Percentiles rank a stretch among this genome's conserved stretches.
These are phyloP conservation scores for Hondaea fermentalgiana DNA, from an alignment of 108 stramenopile species.

Conservation along the genomic window DNA sequence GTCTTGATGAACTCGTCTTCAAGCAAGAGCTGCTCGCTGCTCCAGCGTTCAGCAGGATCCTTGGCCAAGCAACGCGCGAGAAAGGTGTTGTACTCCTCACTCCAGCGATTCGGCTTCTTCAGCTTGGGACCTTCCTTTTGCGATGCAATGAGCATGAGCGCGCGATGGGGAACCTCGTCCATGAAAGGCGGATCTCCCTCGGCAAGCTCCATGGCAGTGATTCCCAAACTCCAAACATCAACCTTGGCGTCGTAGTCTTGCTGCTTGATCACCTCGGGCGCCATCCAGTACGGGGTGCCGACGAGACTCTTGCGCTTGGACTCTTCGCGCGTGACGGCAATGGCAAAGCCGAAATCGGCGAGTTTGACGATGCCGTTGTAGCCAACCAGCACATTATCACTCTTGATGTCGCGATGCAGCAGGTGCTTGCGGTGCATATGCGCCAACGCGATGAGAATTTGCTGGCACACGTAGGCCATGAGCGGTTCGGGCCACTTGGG, in stretches of 20 bases:
- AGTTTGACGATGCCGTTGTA: not conserved
- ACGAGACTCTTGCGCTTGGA: slow-evolving; percentile 46
- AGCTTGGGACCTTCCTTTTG: slow-evolving; percentile 46
- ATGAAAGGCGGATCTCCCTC: slow-evolving; percentile 60
- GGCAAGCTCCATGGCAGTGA: slow-evolving; percentile 59
- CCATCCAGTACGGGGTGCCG: slow-evolving; percentile 66
- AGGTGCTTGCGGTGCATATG: slow-evolving; percentile 41
- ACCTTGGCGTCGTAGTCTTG: slow-evolving; percentile 56
- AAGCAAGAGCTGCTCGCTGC: slow-evolving; percentile 52
- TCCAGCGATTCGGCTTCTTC: slow-evolving; percentile 40
- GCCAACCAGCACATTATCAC: slow-evolving; percentile 22
- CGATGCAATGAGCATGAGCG: slow-evolving; percentile 52
- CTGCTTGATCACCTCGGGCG: slow-evolving; percentile 56
- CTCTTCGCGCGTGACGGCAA: slow-evolving; percentile 43
- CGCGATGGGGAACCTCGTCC: slow-evolving; percentile 55
- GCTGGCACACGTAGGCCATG: slow-evolving; percentile 56
- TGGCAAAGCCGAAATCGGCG: slow-evolving; percentile 22
- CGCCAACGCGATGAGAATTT: slow-evolving; percentile 39
- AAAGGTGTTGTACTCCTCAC: slow-evolving; percentile 47
- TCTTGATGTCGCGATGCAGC: slow-evolving; percentile 54
- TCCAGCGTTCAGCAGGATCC: slow-evolving; percentile 34
- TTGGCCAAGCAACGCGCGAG: slow-evolving; percentile 37
- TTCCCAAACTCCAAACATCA: slow-evolving; percentile 59
- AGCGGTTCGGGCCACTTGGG: slow-evolving; percentile 48
- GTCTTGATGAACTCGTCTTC: slow-evolving; percentile 48